Conservation (phyloP, 192 early-diverging fungal genomes). For the Coemansia sp. region DNA sequence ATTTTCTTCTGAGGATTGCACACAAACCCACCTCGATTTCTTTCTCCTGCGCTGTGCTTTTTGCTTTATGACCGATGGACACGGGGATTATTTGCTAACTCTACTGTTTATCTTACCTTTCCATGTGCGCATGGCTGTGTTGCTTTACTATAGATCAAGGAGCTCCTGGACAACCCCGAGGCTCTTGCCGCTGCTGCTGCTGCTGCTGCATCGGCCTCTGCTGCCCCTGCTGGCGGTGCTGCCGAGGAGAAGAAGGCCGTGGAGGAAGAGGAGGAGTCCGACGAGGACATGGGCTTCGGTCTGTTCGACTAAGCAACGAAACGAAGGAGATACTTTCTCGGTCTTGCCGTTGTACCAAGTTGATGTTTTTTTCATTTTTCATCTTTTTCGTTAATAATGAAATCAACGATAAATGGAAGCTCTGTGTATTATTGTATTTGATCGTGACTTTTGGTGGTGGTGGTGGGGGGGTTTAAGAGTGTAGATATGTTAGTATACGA, state of each 20-base stretch:
- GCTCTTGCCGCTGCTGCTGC: constrained; percentile 84
- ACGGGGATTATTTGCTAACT: not conserved
- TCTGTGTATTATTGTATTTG: not conserved
- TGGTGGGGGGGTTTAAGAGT: too few species aligned
- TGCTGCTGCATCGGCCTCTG: constrained; percentile 66
- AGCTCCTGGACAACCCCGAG: constrained; percentile 88
- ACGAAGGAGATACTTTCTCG: not conserved
- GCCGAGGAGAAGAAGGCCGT: constrained; percentile 53
- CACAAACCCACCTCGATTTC: not conserved
- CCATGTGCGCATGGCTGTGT: not conserved
- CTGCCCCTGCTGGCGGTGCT: constrained; percentile 53
- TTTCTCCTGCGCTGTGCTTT: not conserved
- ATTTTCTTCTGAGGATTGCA: constrained; percentile 69
- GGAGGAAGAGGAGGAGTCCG: constrained; percentile 76
- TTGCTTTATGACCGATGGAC: not conserved
- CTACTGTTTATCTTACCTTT: not conserved
- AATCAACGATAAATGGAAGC: not conserved
- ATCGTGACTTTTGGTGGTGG: not conserved
- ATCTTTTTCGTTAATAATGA: not conserved
- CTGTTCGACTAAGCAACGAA: constrained; percentile 71
- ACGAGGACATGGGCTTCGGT: constrained; percentile 94
- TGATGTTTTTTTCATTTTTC: not conserved
- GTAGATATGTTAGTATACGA: too few species aligned
- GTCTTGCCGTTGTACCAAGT: not conserved
- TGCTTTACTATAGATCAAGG: constrained; percentile 73